Percentiles rank a stretch among this genome's conserved stretches.
phyloP scores from a whole-genome alignment of 1,284 basidiomycete species.

The Ceratobasidium sp. region DNA sequence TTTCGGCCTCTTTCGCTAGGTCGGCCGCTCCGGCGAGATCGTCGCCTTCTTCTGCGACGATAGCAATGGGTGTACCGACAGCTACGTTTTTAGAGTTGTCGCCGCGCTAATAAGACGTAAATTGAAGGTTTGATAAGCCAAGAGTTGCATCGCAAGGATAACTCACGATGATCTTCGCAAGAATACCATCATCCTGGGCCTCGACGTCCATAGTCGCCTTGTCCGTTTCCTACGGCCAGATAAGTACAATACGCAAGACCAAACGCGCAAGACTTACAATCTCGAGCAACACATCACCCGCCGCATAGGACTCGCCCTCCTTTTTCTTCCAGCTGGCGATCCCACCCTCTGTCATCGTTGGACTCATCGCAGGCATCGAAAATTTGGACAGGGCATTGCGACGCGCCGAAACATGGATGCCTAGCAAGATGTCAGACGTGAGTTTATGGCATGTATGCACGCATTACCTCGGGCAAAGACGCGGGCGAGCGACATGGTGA shows the following conservation, averaged over 20 bases:
- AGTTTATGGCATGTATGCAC: not conserved
- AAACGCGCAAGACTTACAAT: conserved; percentile 69
- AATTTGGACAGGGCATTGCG: conserved; percentile 88
- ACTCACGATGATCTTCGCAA: conserved; percentile 89
- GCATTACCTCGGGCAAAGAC: conserved; percentile 76
- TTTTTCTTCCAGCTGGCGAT: conserved; percentile 93
- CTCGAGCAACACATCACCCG: conserved; percentile 68
- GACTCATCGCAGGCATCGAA: conserved; percentile 99
- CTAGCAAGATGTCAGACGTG: conserved; percentile 60
- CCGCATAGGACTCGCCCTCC: conserved; percentile 67
- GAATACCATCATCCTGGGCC: conserved; percentile 93
- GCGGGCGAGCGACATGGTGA: conserved; percentile 67
- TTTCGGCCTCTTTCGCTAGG: conserved; percentile 75
- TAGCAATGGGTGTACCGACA: conserved; percentile 90
- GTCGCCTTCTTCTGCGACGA: conserved; percentile 94
- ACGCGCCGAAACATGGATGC: conserved; percentile 83
- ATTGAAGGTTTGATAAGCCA: not conserved
- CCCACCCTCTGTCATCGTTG: conserved; percentile 99
- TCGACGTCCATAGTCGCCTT: conserved; percentile 99
- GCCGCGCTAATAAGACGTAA: conserved; percentile 67
- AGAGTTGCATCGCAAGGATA: not conserved
- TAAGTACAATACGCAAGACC: conserved; percentile 43
- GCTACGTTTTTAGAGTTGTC: conserved; percentile 90
- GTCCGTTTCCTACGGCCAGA: conserved; percentile 86
- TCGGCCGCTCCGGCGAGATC: conserved; percentile 86